phyloP scores from a whole-genome alignment of 2,329 filamentous ascomycete genomes.

The Phialocephala sp. region DNA sequence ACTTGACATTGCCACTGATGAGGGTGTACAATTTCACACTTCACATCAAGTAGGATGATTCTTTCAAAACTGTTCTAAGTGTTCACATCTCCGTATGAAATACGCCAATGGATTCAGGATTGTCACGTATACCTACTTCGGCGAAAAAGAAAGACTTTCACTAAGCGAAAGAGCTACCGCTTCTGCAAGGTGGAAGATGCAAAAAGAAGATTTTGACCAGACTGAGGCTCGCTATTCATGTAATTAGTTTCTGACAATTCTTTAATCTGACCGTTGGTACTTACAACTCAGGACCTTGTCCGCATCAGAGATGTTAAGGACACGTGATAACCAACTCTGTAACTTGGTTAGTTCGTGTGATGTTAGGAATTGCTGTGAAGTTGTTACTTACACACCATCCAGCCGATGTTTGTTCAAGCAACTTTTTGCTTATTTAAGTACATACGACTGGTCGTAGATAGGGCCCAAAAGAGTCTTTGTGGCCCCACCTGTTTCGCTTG shows the following conservation, averaged over 20 bases:
- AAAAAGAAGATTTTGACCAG: neutral
- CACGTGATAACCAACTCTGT: slow-evolving; percentile 10
- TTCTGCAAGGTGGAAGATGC: neutral
- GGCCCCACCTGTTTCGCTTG: neutral
- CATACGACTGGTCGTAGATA: neutral
- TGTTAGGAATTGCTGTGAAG: neutral
- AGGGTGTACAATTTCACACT: too few relatives aligned
- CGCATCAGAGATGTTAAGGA: slow-evolving; percentile 12
- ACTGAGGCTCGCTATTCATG: too few relatives aligned
- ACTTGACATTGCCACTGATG: too few relatives aligned
- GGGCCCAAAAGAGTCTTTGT: too few relatives aligned
- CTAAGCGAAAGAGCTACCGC: too few relatives aligned
- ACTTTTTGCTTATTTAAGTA: neutral
- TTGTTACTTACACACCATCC: slow-evolving; percentile 7
- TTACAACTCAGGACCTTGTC: slow-evolving; percentile 9
- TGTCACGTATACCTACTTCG: neutral
- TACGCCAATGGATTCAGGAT: too few relatives aligned
- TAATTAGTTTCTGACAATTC: too few relatives aligned
- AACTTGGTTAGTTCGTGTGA: too few relatives aligned
- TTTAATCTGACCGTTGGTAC: too few relatives aligned
- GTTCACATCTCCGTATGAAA: too few relatives aligned
- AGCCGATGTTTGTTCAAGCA: neutral
- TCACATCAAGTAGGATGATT: too few relatives aligned
- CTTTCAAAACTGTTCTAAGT: too few relatives aligned
- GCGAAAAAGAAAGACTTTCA: neutral